A percentile compares a stretch with the other conserved stretches of the same genome.
These are phyloP conservation scores for Ustilago xerochloae DNA, from an alignment of 1,284 basidiomycete species.

Conservation along the genomic window DNA sequence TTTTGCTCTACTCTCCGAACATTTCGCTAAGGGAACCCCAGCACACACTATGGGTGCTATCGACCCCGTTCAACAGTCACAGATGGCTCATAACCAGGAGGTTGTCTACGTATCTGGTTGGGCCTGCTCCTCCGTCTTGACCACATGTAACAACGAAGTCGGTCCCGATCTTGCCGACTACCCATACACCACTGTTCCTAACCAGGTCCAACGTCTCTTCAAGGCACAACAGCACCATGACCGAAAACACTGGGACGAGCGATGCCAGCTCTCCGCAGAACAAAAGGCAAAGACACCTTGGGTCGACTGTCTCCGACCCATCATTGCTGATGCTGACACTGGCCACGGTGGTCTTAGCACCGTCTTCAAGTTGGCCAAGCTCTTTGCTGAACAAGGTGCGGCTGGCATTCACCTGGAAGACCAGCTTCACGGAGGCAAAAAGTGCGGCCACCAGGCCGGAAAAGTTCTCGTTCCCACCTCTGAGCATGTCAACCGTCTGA, in stretches of 20 bases:
- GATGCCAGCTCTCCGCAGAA: constrained; percentile 55
- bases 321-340: constrained; percentile 67
- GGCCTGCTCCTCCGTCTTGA: constrained; percentile 80
- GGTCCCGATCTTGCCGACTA: constrained; percentile 96
- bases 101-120: constrained; percentile 96
- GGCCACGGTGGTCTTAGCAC: constrained; percentile 67
- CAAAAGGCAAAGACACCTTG: constrained; percentile 65
- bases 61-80: constrained; percentile 92
- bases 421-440: constrained; percentile 68
- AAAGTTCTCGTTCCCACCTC: constrained; percentile 91
- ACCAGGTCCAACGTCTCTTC: constrained; percentile 70
- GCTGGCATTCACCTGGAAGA: constrained; percentile 67
- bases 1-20: constrained; percentile 76
- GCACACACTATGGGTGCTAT: constrained; percentile 70
- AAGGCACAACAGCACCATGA: constrained; percentile 68
- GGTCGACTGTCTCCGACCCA: constrained; percentile 66
- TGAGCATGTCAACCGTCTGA: constrained; percentile 83
- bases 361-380: constrained; percentile 67
- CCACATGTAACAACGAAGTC: constrained; percentile 90
- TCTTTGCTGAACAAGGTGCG: constrained; percentile 70
- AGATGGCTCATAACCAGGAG: constrained; percentile 95
- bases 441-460: constrained; percentile 90
- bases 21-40: constrained; percentile 73
- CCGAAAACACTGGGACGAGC: constrained; percentile 67
- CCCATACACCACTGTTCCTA: constrained; percentile 92